Evolutionary conservation across 345 rosid species (phyloP).

Genomic region (Bruguiera sexangula): DNA sequence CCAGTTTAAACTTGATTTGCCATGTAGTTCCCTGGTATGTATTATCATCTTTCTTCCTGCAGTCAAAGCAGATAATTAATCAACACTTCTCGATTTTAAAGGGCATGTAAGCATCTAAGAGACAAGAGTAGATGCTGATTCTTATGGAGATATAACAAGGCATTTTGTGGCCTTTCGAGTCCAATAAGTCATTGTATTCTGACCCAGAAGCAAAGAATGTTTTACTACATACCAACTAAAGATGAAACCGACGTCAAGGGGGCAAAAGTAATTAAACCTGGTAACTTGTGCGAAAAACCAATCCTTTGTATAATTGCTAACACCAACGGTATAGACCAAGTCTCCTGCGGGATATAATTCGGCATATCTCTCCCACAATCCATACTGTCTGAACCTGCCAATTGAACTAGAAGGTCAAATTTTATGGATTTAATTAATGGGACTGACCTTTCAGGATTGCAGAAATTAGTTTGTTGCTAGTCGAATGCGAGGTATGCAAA

Average conservation of each 20-base stretch:
- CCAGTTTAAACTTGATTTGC: constrained; percentile 16
- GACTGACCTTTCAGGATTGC: too few relatives aligned
- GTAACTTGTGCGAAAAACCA: constrained; percentile 27
- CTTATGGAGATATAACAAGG: too few relatives aligned
- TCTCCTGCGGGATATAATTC: constrained; percentile 19
- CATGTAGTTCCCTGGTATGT: constrained; percentile 24
- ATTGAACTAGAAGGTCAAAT: background rate
- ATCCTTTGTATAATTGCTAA: constrained; percentile 20
- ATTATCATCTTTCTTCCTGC: constrained; percentile 13
- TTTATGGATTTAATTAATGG: background rate
- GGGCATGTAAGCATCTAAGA: too few relatives aligned
- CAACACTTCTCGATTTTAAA: too few relatives aligned
- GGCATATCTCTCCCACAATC: constrained; percentile 23
- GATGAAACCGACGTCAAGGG: too few relatives aligned
- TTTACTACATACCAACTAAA: too few relatives aligned
- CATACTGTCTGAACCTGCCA: constrained; percentile 26
- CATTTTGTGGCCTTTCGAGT: too few relatives aligned
- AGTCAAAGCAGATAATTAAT: background rate
- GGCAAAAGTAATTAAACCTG: constrained; percentile 9
- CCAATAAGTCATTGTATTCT: too few relatives aligned
- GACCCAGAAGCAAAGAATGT: too few relatives aligned
- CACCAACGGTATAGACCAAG: constrained; percentile 18
- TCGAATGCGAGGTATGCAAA: too few relatives aligned
- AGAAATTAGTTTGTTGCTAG: too few relatives aligned
- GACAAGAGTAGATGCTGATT: too few relatives aligned